A percentile compares a stretch with the other conserved stretches of the same genome.
These are phyloP conservation scores for Filosporella fistucella DNA, from an alignment of 495 filamentous ascomycete genomes.

Conservation along the genomic window DNA sequence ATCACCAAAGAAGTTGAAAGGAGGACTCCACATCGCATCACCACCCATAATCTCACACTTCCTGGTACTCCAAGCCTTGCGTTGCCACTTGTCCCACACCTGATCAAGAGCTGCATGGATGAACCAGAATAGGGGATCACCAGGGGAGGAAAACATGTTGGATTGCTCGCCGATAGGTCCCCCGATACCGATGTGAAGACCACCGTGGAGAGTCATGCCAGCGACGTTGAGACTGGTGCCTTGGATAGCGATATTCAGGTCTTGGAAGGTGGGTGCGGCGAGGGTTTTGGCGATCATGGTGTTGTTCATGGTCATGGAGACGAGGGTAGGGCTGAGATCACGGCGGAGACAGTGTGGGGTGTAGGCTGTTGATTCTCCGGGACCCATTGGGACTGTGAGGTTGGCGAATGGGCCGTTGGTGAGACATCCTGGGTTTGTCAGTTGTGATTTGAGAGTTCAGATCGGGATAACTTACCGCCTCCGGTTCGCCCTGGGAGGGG, in stretches of 20 bases:
- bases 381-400: slow-evolving; percentile 27
- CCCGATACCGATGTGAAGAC: slow-evolving; percentile 24
- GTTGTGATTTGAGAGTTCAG: neutral
- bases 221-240: slow-evolving; percentile 13
- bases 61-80: slow-evolving; percentile 20
- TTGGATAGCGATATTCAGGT: slow-evolving; percentile 20
- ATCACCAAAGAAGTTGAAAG: slow-evolving; percentile 29
- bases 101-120: slow-evolving; percentile 49
- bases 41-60: slow-evolving; percentile 31
- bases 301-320: slow-evolving; percentile 9
- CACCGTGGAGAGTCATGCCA: slow-evolving; percentile 19
- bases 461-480: slow-evolving; percentile 18
- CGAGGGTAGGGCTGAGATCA: slow-evolving; percentile 23
- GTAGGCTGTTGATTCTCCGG: slow-evolving; percentile 25
- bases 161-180: slow-evolving; percentile 26
- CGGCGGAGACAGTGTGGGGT: slow-evolving; percentile 34
- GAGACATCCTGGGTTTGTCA: slow-evolving; percentile 21
- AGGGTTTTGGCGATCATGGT: slow-evolving; percentile 7
- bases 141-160: slow-evolving; percentile 27
- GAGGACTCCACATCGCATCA: slow-evolving; percentile 27
- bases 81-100: slow-evolving; percentile 49
- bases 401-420: slow-evolving; percentile 32
- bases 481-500: slow-evolving; percentile 24
- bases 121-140: slow-evolving; percentile 49
- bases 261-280: slow-evolving; percentile 14